Evolutionary conservation across 805 yeast species (phyloP), one percentile per base, ranked within the genome.

Genomic region (Blastobotrys terrestris): DNA sequence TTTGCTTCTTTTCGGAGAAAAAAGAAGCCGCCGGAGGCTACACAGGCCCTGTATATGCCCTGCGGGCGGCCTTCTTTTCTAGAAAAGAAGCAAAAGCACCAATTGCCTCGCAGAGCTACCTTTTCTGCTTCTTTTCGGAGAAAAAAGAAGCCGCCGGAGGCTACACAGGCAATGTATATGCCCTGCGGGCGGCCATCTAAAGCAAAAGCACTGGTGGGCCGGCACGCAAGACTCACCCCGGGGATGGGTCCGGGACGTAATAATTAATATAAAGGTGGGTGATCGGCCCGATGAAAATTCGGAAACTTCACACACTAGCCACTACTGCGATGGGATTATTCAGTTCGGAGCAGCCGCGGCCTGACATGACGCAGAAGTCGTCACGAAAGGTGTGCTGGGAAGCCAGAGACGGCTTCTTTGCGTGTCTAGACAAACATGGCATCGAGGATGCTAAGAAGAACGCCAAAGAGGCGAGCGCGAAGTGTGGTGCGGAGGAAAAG

Each of bases 301-400:
- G n/a, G n/a, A n/a, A n/a, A n/a, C n/a, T 18, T 18, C 42, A 46
- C 47, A 11, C 31, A 55, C n/a, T n/a, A n/a, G n/a, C n/a, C n/a
- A n/a, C n/a, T n/a, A n/a, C n/a, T n/a, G n/a, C 22, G 20, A 81
- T 81, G 86, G 84, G 84, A 21, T 64, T 81, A 22, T 81, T 80
- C 60, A 62, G 74, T 31, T 68, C 64, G 16, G 44, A 55, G 48
- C 53, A 57, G 13, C 57, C 60, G 40, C 65, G 66, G 50, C 85
- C 85, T 39, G 74, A 70, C 39, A 69, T 75, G 53, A 76, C 76
- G 39, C 80, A 80, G 64, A 81, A 91, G 62, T 70, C 79, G 22
- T 80, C 83, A 59, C 79, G 98, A 58, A 77, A 80, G 63, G 72
- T 75, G 55, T 92, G 99, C 72, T 94, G 98, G 98, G 92, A 84